phyloP scores from a whole-genome alignment of 2,329 filamentous ascomycete species.

The Karstenula rhodostoma region DNA sequence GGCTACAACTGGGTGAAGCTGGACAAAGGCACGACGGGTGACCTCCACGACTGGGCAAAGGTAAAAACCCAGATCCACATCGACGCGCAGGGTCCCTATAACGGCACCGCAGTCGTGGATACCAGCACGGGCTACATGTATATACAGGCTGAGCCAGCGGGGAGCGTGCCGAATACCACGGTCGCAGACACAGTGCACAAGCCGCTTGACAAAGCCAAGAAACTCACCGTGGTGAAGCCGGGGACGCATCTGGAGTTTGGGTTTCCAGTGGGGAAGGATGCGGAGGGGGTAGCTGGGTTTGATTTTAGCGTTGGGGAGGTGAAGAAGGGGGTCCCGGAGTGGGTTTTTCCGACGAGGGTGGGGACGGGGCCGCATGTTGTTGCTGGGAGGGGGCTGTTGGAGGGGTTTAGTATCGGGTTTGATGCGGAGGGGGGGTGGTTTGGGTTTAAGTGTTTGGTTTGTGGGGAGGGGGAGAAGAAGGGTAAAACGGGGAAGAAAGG shows the following conservation, averaged over 20 bases:
- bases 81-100: neutral
- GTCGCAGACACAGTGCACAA: constrained; percentile 1
- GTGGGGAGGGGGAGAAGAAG: constrained; percentile 30
- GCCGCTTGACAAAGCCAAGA: neutral
- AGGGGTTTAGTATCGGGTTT: constrained; percentile 18
- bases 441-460: constrained; percentile 20
- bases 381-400: constrained; percentile 20
- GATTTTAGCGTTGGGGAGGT: constrained; percentile 19
- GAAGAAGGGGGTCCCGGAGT: constrained; percentile 14
- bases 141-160: constrained; percentile 7
- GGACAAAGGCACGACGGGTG: constrained; percentile 6
- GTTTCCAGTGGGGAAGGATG: constrained; percentile 13
- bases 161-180: constrained; percentile 14
- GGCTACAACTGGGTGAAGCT: constrained; percentile 17
- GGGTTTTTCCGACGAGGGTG: constrained; percentile 11
- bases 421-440: constrained; percentile 20
- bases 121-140: constrained; percentile 20
- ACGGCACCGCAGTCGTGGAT: constrained; percentile 16
- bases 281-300: constrained; percentile 16
- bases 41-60: constrained; percentile 19
- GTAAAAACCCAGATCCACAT: constrained; percentile 4
- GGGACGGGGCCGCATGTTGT: constrained; percentile 14
- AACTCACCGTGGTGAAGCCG: constrained; percentile 8
- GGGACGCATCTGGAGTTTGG: constrained; percentile 18
- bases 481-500: neutral